Conservation (phyloP, 2,329 filamentous ascomycete genomes). For the Beauveria caledonica region DNA sequence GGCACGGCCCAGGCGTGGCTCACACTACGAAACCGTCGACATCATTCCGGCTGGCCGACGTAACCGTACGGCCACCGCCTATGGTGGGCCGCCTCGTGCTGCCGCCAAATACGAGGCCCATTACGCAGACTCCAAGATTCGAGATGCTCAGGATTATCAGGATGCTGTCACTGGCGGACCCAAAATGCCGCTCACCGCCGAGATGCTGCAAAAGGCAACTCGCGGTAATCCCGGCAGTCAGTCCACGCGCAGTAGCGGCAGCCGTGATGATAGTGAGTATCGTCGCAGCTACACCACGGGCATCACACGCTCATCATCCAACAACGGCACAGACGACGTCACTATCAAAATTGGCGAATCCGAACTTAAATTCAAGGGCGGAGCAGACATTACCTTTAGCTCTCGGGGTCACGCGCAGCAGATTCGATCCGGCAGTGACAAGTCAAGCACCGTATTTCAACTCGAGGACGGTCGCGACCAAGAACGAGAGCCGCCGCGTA, state of each 20-base stretch:
- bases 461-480: conserved; percentile 40
- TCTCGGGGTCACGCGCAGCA: conserved; percentile 19
- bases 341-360: conserved; percentile 52
- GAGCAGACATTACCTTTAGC: conserved; percentile 52
- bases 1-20: conserved; percentile 27
- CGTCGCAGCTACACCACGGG: conserved; percentile 53
- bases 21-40: conserved; percentile 31
- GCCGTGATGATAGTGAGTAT: conserved; percentile 57
- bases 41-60: conserved; percentile 31
- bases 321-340: conserved; percentile 47
- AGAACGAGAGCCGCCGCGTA: conserved; percentile 30
- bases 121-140: conserved; percentile 30
- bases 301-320: conserved; percentile 43
- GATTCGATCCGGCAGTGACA: conserved; percentile 41
- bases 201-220: conserved; percentile 43
- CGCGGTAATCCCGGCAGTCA: conserved; percentile 43
- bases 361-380: conserved; percentile 49
- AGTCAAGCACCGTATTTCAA: conserved; percentile 38
- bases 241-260: conserved; percentile 50
- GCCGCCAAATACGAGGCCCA: conserved; percentile 27
- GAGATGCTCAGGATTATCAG: conserved; percentile 25
- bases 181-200: conserved; percentile 49
- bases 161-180: conserved; percentile 32
- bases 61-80: conserved; percentile 33
- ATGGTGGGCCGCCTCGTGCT: conserved; percentile 26